Conservation (phyloP, 805 yeast genomes). For the Myxozyma melibiosi region DNA sequence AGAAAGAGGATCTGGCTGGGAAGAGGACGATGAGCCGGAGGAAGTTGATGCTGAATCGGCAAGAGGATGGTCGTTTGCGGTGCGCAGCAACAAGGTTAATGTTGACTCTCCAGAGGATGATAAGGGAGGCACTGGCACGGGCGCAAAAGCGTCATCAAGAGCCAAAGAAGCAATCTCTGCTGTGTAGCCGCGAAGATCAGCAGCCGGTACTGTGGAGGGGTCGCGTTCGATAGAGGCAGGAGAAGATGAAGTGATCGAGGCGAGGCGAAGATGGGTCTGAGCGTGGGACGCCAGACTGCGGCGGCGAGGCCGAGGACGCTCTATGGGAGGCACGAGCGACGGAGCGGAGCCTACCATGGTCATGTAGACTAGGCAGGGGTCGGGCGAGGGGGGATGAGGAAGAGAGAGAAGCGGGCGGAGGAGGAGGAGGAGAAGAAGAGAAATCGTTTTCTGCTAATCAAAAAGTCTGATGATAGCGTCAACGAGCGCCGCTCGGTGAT, state of each 20-base stretch:
- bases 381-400: background rate
- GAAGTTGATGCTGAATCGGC: conserved; percentile 3
- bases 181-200: conserved; percentile 28
- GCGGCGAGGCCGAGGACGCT: conserved; percentile 2
- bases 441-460: too few species aligned
- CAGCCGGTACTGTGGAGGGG: background rate
- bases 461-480: too few species aligned
- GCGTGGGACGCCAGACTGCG: conserved; percentile 18
- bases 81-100: conserved; percentile 16
- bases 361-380: background rate
- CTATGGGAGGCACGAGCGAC: background rate
- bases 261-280: conserved; percentile 28
- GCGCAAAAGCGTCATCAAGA: conserved; percentile 14
- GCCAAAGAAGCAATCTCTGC: conserved; percentile 33
- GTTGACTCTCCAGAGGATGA: conserved; percentile 17
- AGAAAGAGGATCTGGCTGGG: background rate
- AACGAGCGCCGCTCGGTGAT: background rate
- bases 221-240: conserved; percentile 1
- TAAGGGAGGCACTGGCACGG: conserved; percentile 21
- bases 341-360: background rate
- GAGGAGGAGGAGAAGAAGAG: background rate
- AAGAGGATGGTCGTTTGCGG: conserved; percentile 5
- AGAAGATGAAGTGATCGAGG: conserved; percentile 13
- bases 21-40: background rate
- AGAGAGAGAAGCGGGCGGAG: background rate